Percentiles rank a stretch among this genome's conserved stretches.
These are phyloP conservation scores for Sesbania bispinosa DNA, from an alignment of 306 rosid genomes.

Conservation along the genomic window DNA sequence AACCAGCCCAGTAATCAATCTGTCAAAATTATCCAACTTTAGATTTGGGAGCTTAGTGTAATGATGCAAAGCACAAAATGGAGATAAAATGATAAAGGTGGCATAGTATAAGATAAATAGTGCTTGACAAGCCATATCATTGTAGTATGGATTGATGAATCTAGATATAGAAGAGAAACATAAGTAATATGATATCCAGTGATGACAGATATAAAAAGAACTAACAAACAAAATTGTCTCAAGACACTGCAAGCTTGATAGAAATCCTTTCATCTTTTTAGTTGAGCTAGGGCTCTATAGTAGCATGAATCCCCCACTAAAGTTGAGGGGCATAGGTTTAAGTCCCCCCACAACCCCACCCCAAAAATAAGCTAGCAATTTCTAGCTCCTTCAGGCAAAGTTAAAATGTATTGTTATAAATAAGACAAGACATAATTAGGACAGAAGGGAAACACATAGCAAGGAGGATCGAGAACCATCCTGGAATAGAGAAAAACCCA, in stretches of 20 bases:
- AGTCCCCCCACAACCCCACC: background rate
- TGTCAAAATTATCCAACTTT: slow-evolving; percentile 34
- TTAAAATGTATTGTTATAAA: too few species aligned
- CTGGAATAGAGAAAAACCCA: background rate
- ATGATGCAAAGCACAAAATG: background rate
- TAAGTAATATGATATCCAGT: background rate
- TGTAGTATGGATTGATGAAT: background rate
- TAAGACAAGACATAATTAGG: background rate
- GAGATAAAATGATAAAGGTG: background rate
- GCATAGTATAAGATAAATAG: background rate
- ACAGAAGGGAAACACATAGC: background rate
- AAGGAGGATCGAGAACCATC: background rate
- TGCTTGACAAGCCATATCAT: background rate
- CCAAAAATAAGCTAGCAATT: background rate
- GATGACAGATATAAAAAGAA: slow-evolving; percentile 3
- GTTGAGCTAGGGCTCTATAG: background rate
- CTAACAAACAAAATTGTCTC: background rate
- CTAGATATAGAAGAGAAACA: background rate
- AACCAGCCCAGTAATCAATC: slow-evolving; percentile 50
- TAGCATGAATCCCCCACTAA: background rate
- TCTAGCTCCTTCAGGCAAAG: background rate
- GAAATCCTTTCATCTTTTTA: too few species aligned
- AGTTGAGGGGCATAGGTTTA: background rate
- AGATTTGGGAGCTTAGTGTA: slow-evolving; percentile 7
- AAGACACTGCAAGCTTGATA: background rate